Base-by-base conservation (phyloP, 2,329 filamentous ascomycete species). In the Leptosphaerulina australis region DNA sequence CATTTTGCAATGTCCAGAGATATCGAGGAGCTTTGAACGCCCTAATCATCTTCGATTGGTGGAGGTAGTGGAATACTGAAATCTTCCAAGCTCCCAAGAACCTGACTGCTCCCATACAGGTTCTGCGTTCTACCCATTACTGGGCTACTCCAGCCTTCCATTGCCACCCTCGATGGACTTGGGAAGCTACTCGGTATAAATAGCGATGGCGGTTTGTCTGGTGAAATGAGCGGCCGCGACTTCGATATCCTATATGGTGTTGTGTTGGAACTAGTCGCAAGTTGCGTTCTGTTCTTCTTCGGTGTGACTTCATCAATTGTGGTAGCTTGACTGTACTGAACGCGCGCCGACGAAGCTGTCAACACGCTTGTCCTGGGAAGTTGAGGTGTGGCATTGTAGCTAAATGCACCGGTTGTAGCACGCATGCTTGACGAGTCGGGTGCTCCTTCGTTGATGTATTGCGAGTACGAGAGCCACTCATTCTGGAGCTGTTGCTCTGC, bases 101-200 rank as follows among this genome's bases (percentile, higher is more conserved):
- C 56, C 34, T 62, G 58, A 44, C 58, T 60, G 12, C 49, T 52
- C 4, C 24, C 52, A 37, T 43, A 54, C 14, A 15, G 37, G 15
- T 50, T 49, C 22, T 63, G 49, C 29, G 55, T 57, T 38, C 38
- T 44, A 3, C 40, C 51, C 17, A 45, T 17, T 5, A 66, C 24
- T 1, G 63, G 66, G 50, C 67, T 70, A 54, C 62, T 65, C 64
- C 64, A 68, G 0, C 53, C 59, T 12, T 59, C 62, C 40, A 53
- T 43, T 3, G 44, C 47, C 1, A 49, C 38, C 28, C 55, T 62
- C 2, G 60, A 53, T 1, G 67, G 68, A 34, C 66, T 72, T 0
- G 67, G 68, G 31, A 69, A 69, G 50, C 68, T 71, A 5, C 61
- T 66, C 2, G 69, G 69, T 36, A 72, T 71, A 18, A 70, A 57